Evolutionary conservation across 116 monocot genomes (phyloP).

Genomic region (Posidonia oceanica): DNA sequence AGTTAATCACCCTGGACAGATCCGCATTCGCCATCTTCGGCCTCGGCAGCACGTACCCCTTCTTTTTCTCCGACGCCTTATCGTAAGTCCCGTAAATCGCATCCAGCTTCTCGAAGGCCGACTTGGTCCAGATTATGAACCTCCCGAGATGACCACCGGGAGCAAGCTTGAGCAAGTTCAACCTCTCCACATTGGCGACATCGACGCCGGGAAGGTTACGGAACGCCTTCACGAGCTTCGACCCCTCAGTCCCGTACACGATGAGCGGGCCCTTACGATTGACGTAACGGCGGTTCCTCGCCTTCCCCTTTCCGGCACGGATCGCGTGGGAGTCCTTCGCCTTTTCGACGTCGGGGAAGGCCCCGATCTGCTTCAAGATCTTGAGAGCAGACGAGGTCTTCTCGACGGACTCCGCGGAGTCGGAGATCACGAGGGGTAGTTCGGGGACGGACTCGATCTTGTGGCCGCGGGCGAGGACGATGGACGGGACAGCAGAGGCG

Average conservation of each 20-base stretch:
- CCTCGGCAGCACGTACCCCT: slow-evolving; percentile 69
- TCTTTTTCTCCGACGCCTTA: slow-evolving; percentile 60
- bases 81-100: slow-evolving; percentile 69
- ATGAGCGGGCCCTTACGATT: slow-evolving; percentile 64
- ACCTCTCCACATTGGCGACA: slow-evolving; percentile 70
- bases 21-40: slow-evolving; percentile 82
- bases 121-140: slow-evolving; percentile 83
- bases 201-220: slow-evolving; percentile 89
- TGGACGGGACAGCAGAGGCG: slow-evolving; percentile 62
- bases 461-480: slow-evolving; percentile 74
- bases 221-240: slow-evolving; percentile 79
- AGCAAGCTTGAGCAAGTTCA: slow-evolving; percentile 72
- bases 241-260: slow-evolving; percentile 77
- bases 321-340: slow-evolving; percentile 52
- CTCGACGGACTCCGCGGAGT: slow-evolving; percentile 58
- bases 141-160: slow-evolving; percentile 82
- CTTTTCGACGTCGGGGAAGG: slow-evolving; percentile 64
- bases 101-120: slow-evolving; percentile 85
- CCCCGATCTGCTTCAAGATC: slow-evolving; percentile 66
- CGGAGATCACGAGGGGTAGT: slow-evolving; percentile 65
- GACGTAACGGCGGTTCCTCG: slow-evolving; percentile 68
- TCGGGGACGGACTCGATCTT: slow-evolving; percentile 59
- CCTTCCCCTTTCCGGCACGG: slow-evolving; percentile 71
- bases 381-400: slow-evolving; percentile 72
- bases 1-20: slow-evolving; percentile 67